Percentiles rank a stretch among this genome's conserved stretches.
These are phyloP conservation scores for Xylariomycetidae sp. DNA, from an alignment of 2,329 filamentous ascomycete species.

Conservation along the genomic window DNA sequence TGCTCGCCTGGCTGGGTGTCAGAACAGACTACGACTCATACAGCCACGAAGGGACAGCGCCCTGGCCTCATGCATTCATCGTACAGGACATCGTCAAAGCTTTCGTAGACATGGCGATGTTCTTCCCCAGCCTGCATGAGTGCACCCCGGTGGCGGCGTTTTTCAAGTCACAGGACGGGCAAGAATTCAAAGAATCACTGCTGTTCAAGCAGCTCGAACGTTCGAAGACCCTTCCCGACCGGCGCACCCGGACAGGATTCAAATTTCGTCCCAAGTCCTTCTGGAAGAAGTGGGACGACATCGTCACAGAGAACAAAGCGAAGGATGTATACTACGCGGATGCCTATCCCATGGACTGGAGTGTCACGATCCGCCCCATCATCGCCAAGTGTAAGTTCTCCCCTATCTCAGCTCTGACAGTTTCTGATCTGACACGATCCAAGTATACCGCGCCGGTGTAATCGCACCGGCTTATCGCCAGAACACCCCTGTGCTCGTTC, in stretches of 20 bases:
- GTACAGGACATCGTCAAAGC: slow-evolving; percentile 33
- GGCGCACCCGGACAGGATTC: slow-evolving; percentile 32
- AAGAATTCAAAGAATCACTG: slow-evolving; percentile 28
- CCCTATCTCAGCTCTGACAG: not conserved
- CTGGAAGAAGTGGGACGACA: slow-evolving; percentile 31
- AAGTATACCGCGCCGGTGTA: slow-evolving; percentile 42
- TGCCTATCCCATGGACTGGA: slow-evolving; percentile 33
- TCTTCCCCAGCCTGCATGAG: slow-evolving; percentile 29
- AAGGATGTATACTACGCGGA: slow-evolving; percentile 14
- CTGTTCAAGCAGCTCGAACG: slow-evolving; percentile 36
- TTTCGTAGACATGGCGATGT: slow-evolving; percentile 31
- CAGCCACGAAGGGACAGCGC: slow-evolving; percentile 9
- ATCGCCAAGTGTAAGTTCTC: slow-evolving; percentile 28
- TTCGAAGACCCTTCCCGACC: slow-evolving; percentile 31
- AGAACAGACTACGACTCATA: slow-evolving; percentile 19
- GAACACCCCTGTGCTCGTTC: slow-evolving; percentile 21
- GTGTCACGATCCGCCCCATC: slow-evolving; percentile 33
- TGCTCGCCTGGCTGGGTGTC: slow-evolving; percentile 23
- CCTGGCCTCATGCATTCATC: slow-evolving; percentile 32
- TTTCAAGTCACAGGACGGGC: slow-evolving; percentile 29
- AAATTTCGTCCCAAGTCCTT: slow-evolving; percentile 31
- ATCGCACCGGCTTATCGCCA: slow-evolving; percentile 25
- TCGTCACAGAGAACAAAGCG: slow-evolving; percentile 18
- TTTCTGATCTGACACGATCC: too few relatives aligned
- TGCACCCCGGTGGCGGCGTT: slow-evolving; percentile 22